These are phyloP conservation scores for Citrullus amarus DNA, from an alignment of 306 rosid genomes.

Conservation along the genomic window DNA sequence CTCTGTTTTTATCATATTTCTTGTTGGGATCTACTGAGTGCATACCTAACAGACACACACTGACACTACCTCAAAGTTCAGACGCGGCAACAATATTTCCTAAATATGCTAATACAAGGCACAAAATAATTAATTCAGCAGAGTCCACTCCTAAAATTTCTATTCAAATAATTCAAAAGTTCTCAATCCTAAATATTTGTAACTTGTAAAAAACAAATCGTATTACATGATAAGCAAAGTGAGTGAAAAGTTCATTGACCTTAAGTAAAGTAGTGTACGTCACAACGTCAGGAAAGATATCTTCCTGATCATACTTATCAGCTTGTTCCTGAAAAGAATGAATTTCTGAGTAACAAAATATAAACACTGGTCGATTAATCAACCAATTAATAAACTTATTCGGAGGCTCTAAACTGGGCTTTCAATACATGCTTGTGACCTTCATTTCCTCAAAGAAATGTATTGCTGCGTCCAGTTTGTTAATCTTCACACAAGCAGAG, in stretches of 20 bases:
- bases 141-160: neutral
- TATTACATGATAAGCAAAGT: neutral
- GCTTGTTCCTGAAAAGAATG: slow-evolving; percentile 36
- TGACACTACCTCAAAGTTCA: too few relatives aligned
- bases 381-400: slow-evolving; percentile 3
- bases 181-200: neutral
- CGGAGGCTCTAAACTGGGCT: slow-evolving; percentile 39
- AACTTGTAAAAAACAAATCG: neutral
- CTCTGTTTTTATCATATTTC: too few relatives aligned
- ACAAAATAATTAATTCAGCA: too few relatives aligned
- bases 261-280: slow-evolving; percentile 63
- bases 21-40: too few relatives aligned
- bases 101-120: too few relatives aligned
- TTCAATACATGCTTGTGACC: slow-evolving; percentile 38
- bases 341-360: slow-evolving; percentile 4
- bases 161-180: neutral
- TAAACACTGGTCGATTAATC: slow-evolving; percentile 14
- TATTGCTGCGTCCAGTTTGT: slow-evolving; percentile 51
- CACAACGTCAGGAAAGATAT: slow-evolving; percentile 61
- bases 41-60: too few relatives aligned
- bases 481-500: slow-evolving; percentile 52
- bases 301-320: slow-evolving; percentile 17
- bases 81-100: too few relatives aligned
- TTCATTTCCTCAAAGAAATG: slow-evolving; percentile 67
- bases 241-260: slow-evolving; percentile 21